phyloP scores from a whole-genome alignment of 768 basidiomycete genomes.

The Ramaria sp. region DNA sequence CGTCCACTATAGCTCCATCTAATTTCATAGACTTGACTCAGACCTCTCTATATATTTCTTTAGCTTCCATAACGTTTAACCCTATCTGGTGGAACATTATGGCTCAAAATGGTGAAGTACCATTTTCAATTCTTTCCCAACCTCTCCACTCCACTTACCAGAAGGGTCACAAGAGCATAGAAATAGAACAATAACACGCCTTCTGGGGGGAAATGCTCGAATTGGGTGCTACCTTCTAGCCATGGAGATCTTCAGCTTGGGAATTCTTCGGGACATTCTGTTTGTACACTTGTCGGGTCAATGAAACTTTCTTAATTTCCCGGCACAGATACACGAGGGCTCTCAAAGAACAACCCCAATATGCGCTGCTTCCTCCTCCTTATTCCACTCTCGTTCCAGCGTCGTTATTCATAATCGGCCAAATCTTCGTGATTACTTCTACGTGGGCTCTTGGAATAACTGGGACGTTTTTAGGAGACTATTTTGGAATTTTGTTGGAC shows the following conservation, averaged over 20 bases:
- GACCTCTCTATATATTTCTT: constrained; percentile 49
- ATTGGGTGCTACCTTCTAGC: constrained; percentile 85
- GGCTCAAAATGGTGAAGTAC: constrained; percentile 69
- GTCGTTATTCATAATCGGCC: constrained; percentile 57
- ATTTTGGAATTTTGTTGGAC: constrained; percentile 27
- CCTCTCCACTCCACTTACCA: neutral
- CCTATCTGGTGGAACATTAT: constrained; percentile 95
- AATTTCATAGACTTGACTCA: constrained; percentile 48
- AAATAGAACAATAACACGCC: constrained; percentile 78
- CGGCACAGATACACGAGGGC: constrained; percentile 60
- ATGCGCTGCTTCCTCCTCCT: constrained; percentile 54
- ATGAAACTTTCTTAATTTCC: neutral
- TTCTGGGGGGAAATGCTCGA: constrained; percentile 64
- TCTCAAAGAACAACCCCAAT: constrained; percentile 62
- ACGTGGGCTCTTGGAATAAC: constrained; percentile 90
- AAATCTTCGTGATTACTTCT: constrained; percentile 76
- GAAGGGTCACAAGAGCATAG: constrained; percentile 43
- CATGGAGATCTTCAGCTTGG: constrained; percentile 71
- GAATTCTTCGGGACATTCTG: constrained; percentile 79
- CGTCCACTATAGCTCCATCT: neutral
- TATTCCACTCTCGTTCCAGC: constrained; percentile 48
- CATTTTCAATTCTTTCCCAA: constrained; percentile 16
- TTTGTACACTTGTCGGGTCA: constrained; percentile 28
- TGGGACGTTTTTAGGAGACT: constrained; percentile 80
- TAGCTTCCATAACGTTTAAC: constrained; percentile 78